Evolutionary conservation across 257 asterid genomes (phyloP).

Genomic region (Solanum chaucha): DNA sequence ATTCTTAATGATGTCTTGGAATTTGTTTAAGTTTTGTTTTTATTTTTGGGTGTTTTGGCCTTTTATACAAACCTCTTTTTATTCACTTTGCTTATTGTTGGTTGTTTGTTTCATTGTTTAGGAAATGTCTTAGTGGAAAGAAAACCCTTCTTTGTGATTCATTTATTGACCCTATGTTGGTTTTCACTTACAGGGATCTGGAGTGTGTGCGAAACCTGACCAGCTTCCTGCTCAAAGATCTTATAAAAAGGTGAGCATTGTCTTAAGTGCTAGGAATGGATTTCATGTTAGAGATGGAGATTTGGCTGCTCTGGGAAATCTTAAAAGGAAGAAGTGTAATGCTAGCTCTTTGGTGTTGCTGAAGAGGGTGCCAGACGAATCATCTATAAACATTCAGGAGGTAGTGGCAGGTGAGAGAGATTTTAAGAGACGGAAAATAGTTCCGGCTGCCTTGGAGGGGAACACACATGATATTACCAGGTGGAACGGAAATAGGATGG

Average conservation of each 20-base stretch:
- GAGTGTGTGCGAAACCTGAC: background rate
- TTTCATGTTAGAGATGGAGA: background rate
- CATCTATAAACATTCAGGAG: conserved; percentile 7
- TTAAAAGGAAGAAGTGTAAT: conserved; percentile 4
- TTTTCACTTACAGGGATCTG: conserved; percentile 4
- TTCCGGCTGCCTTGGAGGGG: background rate
- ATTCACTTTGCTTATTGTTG: background rate
- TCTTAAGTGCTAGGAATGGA: conserved; percentile 1
- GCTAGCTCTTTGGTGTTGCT: conserved; percentile 6
- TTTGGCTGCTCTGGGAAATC: background rate
- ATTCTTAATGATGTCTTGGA: background rate
- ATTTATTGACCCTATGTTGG: background rate
- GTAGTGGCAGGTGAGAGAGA: background rate
- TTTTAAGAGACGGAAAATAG: conserved; percentile 7
- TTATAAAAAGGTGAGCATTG: conserved; percentile 3
- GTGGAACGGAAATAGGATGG: background rate
- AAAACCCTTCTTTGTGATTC: background rate
- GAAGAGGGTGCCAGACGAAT: conserved; percentile 15
- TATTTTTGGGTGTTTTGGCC: background rate
- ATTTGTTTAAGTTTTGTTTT: background rate
- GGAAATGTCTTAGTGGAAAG: background rate
- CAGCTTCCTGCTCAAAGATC: background rate
- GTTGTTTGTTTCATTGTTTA: background rate
- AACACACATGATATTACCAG: conserved; percentile 9
- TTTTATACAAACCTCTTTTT: background rate